These are phyloP conservation scores for Casuarina cunninghamiana DNA, from an alignment of 306 rosid species.

Conservation along the genomic window DNA sequence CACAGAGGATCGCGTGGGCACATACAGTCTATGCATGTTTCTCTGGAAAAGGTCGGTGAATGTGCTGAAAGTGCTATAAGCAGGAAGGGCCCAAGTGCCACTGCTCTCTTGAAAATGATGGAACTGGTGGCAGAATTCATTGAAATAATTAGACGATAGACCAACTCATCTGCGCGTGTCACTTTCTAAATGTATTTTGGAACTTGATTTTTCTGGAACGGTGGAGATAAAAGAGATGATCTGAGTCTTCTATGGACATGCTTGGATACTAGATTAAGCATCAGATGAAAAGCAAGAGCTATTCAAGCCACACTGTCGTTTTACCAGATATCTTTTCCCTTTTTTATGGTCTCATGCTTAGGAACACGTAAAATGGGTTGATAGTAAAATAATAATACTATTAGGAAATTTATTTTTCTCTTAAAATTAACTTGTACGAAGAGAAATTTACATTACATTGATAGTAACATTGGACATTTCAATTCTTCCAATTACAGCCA, in stretches of 20 bases:
- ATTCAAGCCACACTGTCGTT: too few species aligned
- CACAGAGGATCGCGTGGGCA: slow-evolving; percentile 34
- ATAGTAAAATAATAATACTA: too few species aligned
- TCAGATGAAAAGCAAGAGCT: too few species aligned
- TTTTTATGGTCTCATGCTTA: too few species aligned
- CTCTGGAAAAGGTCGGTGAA: slow-evolving; percentile 15
- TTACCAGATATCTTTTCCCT: too few species aligned
- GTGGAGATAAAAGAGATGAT: not conserved
- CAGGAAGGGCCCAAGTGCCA: slow-evolving; percentile 3
- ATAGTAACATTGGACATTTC: too few species aligned
- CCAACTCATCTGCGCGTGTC: not conserved
- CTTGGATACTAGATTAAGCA: not conserved
- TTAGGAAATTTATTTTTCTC: too few species aligned
- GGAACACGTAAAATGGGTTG: too few species aligned
- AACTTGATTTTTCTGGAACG: not conserved
- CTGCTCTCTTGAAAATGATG: not conserved
- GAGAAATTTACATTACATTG: too few species aligned
- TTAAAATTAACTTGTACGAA: too few species aligned
- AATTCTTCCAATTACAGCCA: too few species aligned
- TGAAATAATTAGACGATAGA: not conserved
- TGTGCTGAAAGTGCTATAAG: slow-evolving; percentile 19
- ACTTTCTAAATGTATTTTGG: not conserved
- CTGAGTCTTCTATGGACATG: not conserved
- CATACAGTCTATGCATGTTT: slow-evolving; percentile 10
- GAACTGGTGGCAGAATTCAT: not conserved